Conservation (phyloP, 129 eudicot genomes). For the Saussurea involucrata region DNA sequence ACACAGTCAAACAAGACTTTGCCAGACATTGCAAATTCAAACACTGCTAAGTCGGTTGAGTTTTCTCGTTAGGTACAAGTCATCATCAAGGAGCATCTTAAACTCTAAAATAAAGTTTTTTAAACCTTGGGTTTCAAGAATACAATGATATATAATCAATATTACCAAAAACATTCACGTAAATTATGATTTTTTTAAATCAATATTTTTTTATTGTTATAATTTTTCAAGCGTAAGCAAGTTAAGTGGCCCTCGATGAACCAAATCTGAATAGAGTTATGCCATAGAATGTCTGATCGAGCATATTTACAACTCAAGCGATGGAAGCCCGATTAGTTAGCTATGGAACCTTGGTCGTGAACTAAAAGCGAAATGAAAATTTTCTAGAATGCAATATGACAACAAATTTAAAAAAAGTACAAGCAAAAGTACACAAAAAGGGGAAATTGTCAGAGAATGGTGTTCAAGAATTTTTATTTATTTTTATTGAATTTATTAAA, state of each 20-base stretch:
- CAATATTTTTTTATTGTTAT: no score
- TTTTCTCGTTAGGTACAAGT: not conserved
- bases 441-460: not conserved
- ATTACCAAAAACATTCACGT: not conserved
- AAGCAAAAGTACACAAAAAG: not conserved
- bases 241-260: not conserved
- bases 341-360: not conserved
- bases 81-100: not conserved
- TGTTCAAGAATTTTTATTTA: no score
- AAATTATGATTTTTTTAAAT: no score
- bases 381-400: not conserved
- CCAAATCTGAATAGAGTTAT: not conserved
- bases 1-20: not conserved
- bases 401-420: not conserved
- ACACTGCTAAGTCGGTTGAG: not conserved
- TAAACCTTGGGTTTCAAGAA: not conserved
- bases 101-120: not conserved
- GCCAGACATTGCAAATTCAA: not conserved
- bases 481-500: not conserved
- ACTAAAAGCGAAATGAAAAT: not conserved
- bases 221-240: not conserved
- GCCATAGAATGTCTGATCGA: no score
- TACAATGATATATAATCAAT: not conserved
- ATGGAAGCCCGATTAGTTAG: not conserved
- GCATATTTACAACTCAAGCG: not conserved